Base-by-base conservation (phyloP, 805 yeast genomes). In the Pichia nanzhaoensis region DNA sequence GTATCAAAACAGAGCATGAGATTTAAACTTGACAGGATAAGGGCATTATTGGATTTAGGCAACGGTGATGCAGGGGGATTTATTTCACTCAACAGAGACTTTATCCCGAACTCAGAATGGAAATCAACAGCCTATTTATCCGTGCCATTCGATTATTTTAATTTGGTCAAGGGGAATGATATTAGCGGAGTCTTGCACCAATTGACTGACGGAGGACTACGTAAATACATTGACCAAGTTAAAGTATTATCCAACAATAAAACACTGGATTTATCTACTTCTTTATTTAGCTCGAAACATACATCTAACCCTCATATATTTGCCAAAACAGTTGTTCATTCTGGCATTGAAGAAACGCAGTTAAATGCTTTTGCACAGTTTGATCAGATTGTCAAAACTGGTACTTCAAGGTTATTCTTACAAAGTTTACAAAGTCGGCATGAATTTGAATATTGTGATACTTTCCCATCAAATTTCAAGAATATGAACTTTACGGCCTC, bases 81-180 rank as follows among this genome's bases (percentile, higher is more conserved):
- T 28, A 30, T 28, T 32, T 30, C 41, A 39, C 39, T 34, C 21
- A 39, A 17, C 28, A 31, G 14, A n/a, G 24, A 40, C 31, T 34
- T 39, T 13, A 39, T 21, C 20, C 19, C 22, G 2, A 6, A 12
- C 17, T 5, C 20, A 7, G 10, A 28, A 16, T 80, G 84, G 84
- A 68, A 73, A 30, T 50, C 59, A 5, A 59, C 71, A 0, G 60
- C 70, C 9, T 48, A 68, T 34, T 65, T 70, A 46, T 48, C 66
- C 39, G 48, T 72, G 27, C 63, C 65, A 24, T 67, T 72, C 60
- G 86, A 78, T 52, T 52, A 76, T 30, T 56, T 68, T 24, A 68
- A 70, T 49, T 10, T 34, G 12, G 12, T 42, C 7, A 27, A 41
- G 16, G 20, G 28, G 10, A 24, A 18, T 31, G 39, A 43, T 33